Conservation (phyloP, 139 green algal species). For the Dunaliella primolecta region DNA sequence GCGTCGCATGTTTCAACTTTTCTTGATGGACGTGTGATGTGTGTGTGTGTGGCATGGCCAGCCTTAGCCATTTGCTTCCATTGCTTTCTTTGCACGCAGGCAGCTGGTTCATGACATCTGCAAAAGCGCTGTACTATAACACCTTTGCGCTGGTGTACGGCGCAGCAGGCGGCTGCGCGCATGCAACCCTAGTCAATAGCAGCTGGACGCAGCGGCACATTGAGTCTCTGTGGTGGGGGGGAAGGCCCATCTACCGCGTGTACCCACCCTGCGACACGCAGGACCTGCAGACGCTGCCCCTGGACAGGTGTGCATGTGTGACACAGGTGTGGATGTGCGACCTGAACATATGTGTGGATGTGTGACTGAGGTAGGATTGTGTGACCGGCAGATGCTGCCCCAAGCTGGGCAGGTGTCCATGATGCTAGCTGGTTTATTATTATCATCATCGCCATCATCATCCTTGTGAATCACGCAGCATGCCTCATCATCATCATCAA, state of each 20-base stretch:
- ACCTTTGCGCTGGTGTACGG: constrained; percentile 75
- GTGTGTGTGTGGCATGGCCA: no score
- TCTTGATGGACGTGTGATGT: no score
- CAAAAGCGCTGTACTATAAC: constrained; percentile 90
- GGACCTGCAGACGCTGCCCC: constrained; percentile 67
- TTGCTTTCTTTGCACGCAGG: no score
- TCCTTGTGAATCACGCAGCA: no score
- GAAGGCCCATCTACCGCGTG: constrained; percentile 43
- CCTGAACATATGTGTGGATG: background rate
- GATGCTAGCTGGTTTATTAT: no score
- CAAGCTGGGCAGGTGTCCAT: background rate
- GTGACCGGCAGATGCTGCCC: no score
- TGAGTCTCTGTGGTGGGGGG: constrained; percentile 64
- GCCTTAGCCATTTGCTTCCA: no score
- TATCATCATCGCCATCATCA: no score
- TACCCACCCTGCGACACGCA: constrained; percentile 86
- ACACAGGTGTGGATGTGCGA: constrained; percentile 1
- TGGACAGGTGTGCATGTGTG: constrained; percentile 58
- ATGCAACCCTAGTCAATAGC: constrained; percentile 82
- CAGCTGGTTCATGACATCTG: constrained; percentile 37
- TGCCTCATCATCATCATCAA: no score
- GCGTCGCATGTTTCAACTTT: no score
- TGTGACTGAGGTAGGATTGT: background rate
- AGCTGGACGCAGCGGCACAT: constrained; percentile 93
- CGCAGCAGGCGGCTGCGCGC: constrained; percentile 37